phyloP scores from a whole-genome alignment of 768 basidiomycete genomes.

The Strobilomyces dryophilus region DNA sequence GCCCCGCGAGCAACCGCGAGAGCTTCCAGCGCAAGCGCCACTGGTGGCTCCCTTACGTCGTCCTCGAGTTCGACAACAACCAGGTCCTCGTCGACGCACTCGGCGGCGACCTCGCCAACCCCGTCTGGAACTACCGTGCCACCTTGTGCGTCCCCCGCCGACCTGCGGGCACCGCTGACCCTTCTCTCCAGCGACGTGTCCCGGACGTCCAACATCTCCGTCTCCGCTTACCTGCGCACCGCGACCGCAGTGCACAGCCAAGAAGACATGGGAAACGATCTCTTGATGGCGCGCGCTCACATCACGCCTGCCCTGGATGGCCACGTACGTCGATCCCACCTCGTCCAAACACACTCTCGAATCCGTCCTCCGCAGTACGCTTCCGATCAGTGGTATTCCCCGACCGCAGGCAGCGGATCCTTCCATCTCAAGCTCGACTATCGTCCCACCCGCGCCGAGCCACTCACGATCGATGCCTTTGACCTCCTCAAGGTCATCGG shows the following conservation, averaged over 20 bases:
- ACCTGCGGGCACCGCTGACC: not conserved
- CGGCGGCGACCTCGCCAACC: conserved; percentile 86
- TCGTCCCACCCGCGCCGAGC: conserved; percentile 78
- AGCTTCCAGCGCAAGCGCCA: conserved; percentile 89
- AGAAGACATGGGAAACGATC: conserved; percentile 96
- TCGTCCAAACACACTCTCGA: not conserved
- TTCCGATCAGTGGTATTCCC: conserved; percentile 87
- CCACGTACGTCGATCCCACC: conserved; percentile 45
- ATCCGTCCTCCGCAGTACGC: conserved; percentile 48
- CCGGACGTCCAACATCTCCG: conserved; percentile 85
- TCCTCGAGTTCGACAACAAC: conserved; percentile 97
- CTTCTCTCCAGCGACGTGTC: conserved; percentile 78
- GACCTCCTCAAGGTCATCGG: conserved; percentile 97
- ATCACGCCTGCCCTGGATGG: conserved; percentile 80
- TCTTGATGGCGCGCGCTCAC: conserved; percentile 91
- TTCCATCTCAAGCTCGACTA: conserved; percentile 97
- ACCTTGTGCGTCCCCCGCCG: conserved; percentile 68
- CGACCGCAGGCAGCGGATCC: conserved; percentile 79
- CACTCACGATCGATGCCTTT: conserved; percentile 93
- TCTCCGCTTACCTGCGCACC: conserved; percentile 89
- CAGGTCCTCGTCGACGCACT: conserved; percentile 95
- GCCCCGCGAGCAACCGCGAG: conserved; percentile 74
- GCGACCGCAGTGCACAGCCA: conserved; percentile 65
- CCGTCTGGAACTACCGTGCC: conserved; percentile 94
- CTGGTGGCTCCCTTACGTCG: conserved; percentile 96